Conservation (phyloP, 129 eudicot genomes). For the Oenanthe sinensis region DNA sequence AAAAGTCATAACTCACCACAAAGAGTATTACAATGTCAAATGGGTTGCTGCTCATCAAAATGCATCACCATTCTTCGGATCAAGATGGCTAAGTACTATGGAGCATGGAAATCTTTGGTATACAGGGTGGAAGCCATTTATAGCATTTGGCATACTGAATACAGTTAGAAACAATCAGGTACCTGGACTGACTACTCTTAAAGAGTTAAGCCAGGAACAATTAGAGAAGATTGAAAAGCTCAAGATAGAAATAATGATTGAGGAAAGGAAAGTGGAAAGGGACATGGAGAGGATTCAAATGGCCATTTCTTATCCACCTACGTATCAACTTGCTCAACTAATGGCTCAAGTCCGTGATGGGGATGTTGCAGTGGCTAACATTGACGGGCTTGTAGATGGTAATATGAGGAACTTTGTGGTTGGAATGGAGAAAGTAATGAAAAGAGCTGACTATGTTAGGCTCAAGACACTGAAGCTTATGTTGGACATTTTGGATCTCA, state of each 20-base stretch:
- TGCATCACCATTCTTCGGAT: background rate
- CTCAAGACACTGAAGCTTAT: constrained; percentile 10
- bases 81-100: background rate
- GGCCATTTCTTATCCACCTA: constrained; percentile 42
- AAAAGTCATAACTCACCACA: constrained; percentile 2
- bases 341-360: constrained; percentile 11
- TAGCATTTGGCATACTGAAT: constrained; percentile 41
- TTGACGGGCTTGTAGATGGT: constrained; percentile 27
- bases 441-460: constrained; percentile 77
- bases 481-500: constrained; percentile 1
- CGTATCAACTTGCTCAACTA: constrained; percentile 43
- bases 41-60: background rate
- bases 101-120: constrained; percentile 36
- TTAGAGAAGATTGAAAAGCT: constrained; percentile 34
- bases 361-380: constrained; percentile 17
- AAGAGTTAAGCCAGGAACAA: constrained; percentile 47
- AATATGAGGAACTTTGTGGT: constrained; percentile 33
- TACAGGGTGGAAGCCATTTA: constrained; percentile 90
- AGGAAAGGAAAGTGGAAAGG: constrained; percentile 77
- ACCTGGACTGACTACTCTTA: constrained; percentile 12
- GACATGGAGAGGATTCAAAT: constrained; percentile 83
- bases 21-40: background rate
- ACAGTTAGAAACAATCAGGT: constrained; percentile 19
- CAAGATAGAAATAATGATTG: constrained; percentile 39
- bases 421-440: constrained; percentile 67